phyloP scores from a whole-genome alignment of 495 filamentous ascomycete species.

The Stereocaulon alpinum region DNA sequence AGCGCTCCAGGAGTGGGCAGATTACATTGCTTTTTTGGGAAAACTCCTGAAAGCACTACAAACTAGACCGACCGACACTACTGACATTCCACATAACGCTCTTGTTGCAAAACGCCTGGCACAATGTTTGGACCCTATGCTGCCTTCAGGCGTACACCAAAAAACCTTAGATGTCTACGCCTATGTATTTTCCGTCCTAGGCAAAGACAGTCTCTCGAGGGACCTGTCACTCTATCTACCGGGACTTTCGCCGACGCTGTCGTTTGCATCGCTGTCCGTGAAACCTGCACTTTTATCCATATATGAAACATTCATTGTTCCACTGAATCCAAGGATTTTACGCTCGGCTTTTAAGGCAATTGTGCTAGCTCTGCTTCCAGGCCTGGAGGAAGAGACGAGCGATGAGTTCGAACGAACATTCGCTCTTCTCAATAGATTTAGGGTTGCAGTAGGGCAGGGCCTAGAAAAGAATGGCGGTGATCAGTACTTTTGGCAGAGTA shows the following conservation, averaged over 20 bases:
- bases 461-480: constrained; percentile 43
- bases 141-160: constrained; percentile 97
- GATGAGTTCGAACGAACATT: constrained; percentile 92
- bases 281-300: constrained; percentile 74
- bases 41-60: constrained; percentile 91
- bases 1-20: constrained; percentile 93
- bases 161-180: constrained; percentile 91
- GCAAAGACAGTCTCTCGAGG: constrained; percentile 59
- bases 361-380: constrained; percentile 75
- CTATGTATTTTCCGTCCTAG: constrained; percentile 73
- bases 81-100: constrained; percentile 70
- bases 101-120: constrained; percentile 82
- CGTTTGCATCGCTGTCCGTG: constrained; percentile 85
- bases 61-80: constrained; percentile 60
- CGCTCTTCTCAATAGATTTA: constrained; percentile 66
- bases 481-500: constrained; percentile 96
- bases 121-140: constrained; percentile 84
- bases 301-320: constrained; percentile 68
- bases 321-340: constrained; percentile 55
- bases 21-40: constrained; percentile 95
- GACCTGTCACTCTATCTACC: constrained; percentile 85
- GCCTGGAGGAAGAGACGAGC: constrained; percentile 88
- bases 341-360: constrained; percentile 84
- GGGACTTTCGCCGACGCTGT: constrained; percentile 75
- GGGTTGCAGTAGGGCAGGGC: constrained; percentile 48